Evolutionary conservation across 2,329 filamentous ascomycete genomes (phyloP), one percentile per base, ranked within the genome.

Genomic region (Scytalidium lignicola): DNA sequence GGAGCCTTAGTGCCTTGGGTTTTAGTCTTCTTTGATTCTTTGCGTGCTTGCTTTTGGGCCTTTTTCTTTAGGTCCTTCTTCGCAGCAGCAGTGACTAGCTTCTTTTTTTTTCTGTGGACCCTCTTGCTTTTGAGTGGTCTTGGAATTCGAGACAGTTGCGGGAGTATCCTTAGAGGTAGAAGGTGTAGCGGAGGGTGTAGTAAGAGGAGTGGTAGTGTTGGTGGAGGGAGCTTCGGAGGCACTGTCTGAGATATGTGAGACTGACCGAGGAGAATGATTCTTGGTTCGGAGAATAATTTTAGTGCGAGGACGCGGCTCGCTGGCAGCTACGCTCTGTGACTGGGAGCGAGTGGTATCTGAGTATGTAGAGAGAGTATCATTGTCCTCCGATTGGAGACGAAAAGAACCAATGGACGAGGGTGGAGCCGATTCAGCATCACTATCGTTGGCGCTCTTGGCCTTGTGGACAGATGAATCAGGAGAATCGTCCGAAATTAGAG

Each of bases 41-140:
- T 55, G n/a, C 44, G 41, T 21, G 49, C 49, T 7, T 23, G 44
- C 50, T 55, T 55, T 49, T 54, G 54, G 19, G 50, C 52, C 23
- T 52, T 46, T 23, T 59, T 43, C 41, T 43, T 43, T 28, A 43
- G 20, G 20, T 43, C 41, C 41, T 43, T 46, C 21, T 46, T 28
- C 17, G 21, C 28, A 26, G 20, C 28, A 8, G 43, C 28, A 22
- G 21, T 32, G 8, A 40, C 17, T 8, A 4, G 43, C 22, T 46
- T 46, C 28, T 46, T 46, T 19, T 46, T n/a, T 26, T 26, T 26
- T 22, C 21, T 19, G 43, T 18, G 20, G 32, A 17, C 32, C 32
- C 10, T 37, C n/a, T n/a, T 37, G 32, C 32, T 37, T 37, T 13
- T 37, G 32, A 37, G 32, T 17, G 32, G 32, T 37, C 15, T 37